Conservation (phyloP, 768 basidiomycete genomes). For the Tricholoma matsutake region DNA sequence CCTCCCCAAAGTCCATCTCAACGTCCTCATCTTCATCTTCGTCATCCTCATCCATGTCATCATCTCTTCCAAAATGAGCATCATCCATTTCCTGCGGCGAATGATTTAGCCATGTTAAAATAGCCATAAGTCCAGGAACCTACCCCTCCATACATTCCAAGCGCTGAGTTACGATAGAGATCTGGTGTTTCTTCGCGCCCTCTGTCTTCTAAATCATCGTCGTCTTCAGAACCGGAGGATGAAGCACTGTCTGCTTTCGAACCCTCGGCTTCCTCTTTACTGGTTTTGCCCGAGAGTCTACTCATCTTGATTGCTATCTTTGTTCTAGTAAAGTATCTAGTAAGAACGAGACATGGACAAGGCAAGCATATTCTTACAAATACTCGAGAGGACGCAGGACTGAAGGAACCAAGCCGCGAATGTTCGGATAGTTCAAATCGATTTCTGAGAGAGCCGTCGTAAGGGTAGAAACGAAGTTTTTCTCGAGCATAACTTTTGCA, state of each 20-base stretch:
- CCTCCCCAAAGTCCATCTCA: constrained; percentile 85
- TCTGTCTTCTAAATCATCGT: constrained; percentile 52
- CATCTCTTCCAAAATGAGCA: constrained; percentile 61
- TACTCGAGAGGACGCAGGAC: constrained; percentile 88
- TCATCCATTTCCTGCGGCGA: constrained; percentile 79
- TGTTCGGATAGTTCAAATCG: constrained; percentile 93
- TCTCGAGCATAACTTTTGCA: constrained; percentile 98
- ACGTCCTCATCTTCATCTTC: constrained; percentile 80
- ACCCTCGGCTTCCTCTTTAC: constrained; percentile 53
- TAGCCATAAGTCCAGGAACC: constrained; percentile 29
- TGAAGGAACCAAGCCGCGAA: constrained; percentile 80
- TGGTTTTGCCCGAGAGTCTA: constrained; percentile 57
- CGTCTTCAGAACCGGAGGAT: constrained; percentile 60
- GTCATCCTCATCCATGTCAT: constrained; percentile 81
- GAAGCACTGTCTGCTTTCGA: constrained; percentile 45
- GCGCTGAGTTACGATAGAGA: constrained; percentile 91
- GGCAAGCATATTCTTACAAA: constrained; percentile 52
- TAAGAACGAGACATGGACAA: constrained; percentile 3
- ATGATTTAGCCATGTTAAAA: constrained; percentile 8
- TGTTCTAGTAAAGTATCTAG: constrained; percentile 49
- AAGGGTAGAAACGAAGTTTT: constrained; percentile 87
- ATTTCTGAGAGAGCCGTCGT: constrained; percentile 88
- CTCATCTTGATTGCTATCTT: constrained; percentile 99
- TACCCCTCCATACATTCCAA: constrained; percentile 94
- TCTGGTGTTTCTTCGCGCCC: constrained; percentile 84